Percentiles rank a stretch among this genome's conserved stretches.
These are phyloP conservation scores for Sporothrix brasiliensis DNA, from an alignment of 2,329 filamentous ascomycete genomes.

Conservation along the genomic window DNA sequence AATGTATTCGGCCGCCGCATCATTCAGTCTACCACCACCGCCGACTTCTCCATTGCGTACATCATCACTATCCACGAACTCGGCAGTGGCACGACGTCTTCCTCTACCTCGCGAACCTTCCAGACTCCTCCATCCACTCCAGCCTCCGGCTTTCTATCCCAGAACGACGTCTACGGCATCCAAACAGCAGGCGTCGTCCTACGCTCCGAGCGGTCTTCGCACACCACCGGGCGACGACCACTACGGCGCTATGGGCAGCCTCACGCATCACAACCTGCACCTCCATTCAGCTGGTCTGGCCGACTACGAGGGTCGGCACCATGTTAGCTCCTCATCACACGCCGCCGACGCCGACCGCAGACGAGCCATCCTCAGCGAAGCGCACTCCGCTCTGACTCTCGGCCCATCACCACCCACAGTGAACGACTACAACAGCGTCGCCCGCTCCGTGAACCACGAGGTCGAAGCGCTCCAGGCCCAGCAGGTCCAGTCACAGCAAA, in stretches of 20 bases:
- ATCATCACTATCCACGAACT: slow-evolving; percentile 29
- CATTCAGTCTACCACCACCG: slow-evolving; percentile 32
- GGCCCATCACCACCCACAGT: neutral
- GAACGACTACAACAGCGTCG: slow-evolving; percentile 36
- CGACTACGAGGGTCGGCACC: slow-evolving; percentile 39
- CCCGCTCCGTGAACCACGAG: slow-evolving; percentile 5
- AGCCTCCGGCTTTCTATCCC: neutral
- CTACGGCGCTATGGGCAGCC: slow-evolving; percentile 41
- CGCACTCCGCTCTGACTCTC: slow-evolving; percentile 30
- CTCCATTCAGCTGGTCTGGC: slow-evolving; percentile 40
- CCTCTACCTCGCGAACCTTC: neutral
- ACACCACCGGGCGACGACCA: slow-evolving; percentile 41
- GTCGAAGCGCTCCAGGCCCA: neutral
- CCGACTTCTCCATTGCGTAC: slow-evolving; percentile 34
- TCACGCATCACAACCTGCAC: slow-evolving; percentile 35
- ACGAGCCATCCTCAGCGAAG: slow-evolving; percentile 35
- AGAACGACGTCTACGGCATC: neutral
- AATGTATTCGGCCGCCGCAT: slow-evolving; percentile 39
- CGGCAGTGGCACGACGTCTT: slow-evolving; percentile 12
- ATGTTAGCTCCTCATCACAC: slow-evolving; percentile 26
- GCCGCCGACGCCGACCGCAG: slow-evolving; percentile 36
- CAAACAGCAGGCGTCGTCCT: neutral
- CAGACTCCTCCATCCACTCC: neutral
- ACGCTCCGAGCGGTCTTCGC: slow-evolving; percentile 36
- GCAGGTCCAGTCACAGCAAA: neutral